Conservation (phyloP, 2,329 filamentous ascomycete species). For the Nannizziopsis arthrosporioides region DNA sequence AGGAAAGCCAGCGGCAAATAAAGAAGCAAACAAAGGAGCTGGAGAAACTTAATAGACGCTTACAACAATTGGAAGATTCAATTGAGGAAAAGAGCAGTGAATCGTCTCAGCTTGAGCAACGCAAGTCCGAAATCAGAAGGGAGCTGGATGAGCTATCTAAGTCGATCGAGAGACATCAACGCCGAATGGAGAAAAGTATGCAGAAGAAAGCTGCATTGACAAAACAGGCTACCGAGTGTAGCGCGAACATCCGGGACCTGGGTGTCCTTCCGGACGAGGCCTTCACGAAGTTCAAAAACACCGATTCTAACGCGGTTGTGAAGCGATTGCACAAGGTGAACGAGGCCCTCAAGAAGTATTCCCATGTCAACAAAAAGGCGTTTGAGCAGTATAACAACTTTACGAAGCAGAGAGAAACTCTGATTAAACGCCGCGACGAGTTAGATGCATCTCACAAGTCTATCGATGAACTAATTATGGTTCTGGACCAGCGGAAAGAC, state of each 20-base stretch:
- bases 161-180: slow-evolving; percentile 74
- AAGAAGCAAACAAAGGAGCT: slow-evolving; percentile 61
- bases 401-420: slow-evolving; percentile 76
- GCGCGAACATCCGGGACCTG: slow-evolving; percentile 80
- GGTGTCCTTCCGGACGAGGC: slow-evolving; percentile 90
- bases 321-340: slow-evolving; percentile 79
- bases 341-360: slow-evolving; percentile 87
- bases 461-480: slow-evolving; percentile 83
- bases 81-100: slow-evolving; percentile 50
- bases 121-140: slow-evolving; percentile 52
- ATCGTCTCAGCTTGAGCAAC: slow-evolving; percentile 49
- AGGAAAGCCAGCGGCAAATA: slow-evolving; percentile 69
- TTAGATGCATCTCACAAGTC: slow-evolving; percentile 74
- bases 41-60: slow-evolving; percentile 54
- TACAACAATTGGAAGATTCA: slow-evolving; percentile 62
- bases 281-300: slow-evolving; percentile 78
- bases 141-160: slow-evolving; percentile 63
- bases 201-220: slow-evolving; percentile 73
- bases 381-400: slow-evolving; percentile 99
- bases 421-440: slow-evolving; percentile 74
- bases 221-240: slow-evolving; percentile 65
- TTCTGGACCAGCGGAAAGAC: slow-evolving; percentile 89
- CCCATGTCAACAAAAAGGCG: slow-evolving; percentile 97
- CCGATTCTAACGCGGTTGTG: slow-evolving; percentile 62
- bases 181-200: slow-evolving; percentile 81